Percentiles rank a stretch among this genome's conserved stretches.
These are phyloP conservation scores for Kitagawia praeruptora DNA, from an alignment of 129 eudicot genomes.

Conservation along the genomic window DNA sequence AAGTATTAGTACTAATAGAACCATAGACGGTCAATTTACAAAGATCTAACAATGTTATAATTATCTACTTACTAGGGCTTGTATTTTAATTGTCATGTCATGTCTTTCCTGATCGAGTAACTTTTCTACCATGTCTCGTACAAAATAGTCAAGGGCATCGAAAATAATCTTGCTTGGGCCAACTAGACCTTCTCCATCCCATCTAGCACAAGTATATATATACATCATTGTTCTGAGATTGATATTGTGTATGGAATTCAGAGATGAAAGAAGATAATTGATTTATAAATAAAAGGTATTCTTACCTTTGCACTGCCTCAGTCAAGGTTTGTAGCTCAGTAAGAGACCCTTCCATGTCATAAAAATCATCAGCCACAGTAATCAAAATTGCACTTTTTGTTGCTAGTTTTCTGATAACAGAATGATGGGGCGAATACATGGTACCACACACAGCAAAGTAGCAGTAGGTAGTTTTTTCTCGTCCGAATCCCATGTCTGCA, in stretches of 20 bases:
- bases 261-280: background rate
- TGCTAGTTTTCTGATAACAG: slow-evolving; percentile 31
- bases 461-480: slow-evolving; percentile 53
- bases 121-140: slow-evolving; percentile 23
- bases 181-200: slow-evolving; percentile 44
- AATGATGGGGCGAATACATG: slow-evolving; percentile 35
- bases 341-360: slow-evolving; percentile 45
- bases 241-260: background rate
- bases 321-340: slow-evolving; percentile 33
- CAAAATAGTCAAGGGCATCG: slow-evolving; percentile 47
- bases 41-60: background rate
- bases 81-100: slow-evolving; percentile 26
- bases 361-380: slow-evolving; percentile 67
- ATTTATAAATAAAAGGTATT: background rate
- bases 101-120: slow-evolving; percentile 22
- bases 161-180: slow-evolving; percentile 50
- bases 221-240: background rate
- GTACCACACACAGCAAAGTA: slow-evolving; percentile 42
- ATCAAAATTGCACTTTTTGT: slow-evolving; percentile 48
- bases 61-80: slow-evolving; percentile 36
- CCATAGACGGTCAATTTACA: background rate
- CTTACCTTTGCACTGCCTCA: slow-evolving; percentile 43
- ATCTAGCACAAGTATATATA: slow-evolving; percentile 26
- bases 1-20: background rate
- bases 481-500: slow-evolving; percentile 58